Evolutionary conservation across 2,329 filamentous ascomycete species (phyloP), one percentile per base, ranked within the genome.

Genomic region (Cordyceps fumosorosea): DNA sequence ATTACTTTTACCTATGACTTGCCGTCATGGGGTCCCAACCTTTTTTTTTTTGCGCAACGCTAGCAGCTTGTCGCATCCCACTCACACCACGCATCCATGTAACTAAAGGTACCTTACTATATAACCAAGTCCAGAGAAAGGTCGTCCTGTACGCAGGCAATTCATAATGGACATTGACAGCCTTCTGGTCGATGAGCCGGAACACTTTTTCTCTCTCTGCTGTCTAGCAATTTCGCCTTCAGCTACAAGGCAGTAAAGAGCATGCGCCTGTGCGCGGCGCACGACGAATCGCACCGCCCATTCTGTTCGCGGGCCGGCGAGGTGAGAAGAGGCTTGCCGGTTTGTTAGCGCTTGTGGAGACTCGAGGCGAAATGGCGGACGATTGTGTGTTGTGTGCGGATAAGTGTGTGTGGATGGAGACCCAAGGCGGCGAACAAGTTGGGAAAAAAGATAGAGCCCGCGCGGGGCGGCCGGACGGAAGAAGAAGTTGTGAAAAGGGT

Each of bases 31-130:
- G 56, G 45, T 48, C 55, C 55, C 42, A 37, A 24, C 42, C 29
- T 20, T 47, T 34, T 14, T 37, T 37, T 37, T 37, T 37, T 8
- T 48, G 55, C 29, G 56, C 44, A 26, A 44, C 56, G 56, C 56
- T 59, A 59, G 56, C 16, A 29, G 24, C 32, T 50, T 37, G 29
- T 26, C 22, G n/a, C 56, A 59, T 59, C 56, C 56, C 56, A 59
- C 56, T 59, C 56, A 59, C 56, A 59, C 56, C 47, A n/a, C 45
- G 45, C 56, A 58, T 58, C 45, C 56, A 50, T 58, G 56, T 50
- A 57, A 5, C 7, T n/a, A 18, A 44, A 44, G n/a, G 44, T 47
- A 47, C n/a, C 29, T 29, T 29, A 29, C 5, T 29, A 29, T 29
- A 29, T n/a, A n/a, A n/a, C n/a, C 8, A 44, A 32, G 29, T 4